Evolutionary conservation across 2,329 filamentous ascomycete species (phyloP), one percentile per base, ranked within the genome.

Genomic region (Thyridium curvatum): DNA sequence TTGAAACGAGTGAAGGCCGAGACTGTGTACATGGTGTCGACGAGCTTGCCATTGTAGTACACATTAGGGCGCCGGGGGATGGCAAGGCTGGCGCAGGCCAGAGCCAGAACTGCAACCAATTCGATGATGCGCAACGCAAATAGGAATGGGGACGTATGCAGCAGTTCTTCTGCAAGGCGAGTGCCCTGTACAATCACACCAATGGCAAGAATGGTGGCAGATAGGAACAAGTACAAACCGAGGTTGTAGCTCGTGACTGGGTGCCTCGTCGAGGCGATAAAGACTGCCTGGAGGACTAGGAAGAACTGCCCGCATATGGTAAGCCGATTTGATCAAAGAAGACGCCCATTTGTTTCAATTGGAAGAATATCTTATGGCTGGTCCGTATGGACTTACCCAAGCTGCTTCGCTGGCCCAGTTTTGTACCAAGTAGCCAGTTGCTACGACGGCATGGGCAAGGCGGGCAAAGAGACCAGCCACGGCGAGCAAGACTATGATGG

Each of bases 11-110:
- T 70, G 35, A 83, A 65, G 1, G 79, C 73, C 3, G 80, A 79
- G 4, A 66, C 68, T 0, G 80, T 82, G 49, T 69, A 71, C 60
- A 83, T 71, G 13, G 66, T 64, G 52, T 90, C 84, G 26, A 91
- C 80, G 4, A 68, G 54, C 34, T 69, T 64, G 18, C 68, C 78
- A 30, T 79, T 56, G 50, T 71, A 65, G 51, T 70, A 86, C 14
- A 89, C 78, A 38, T 80, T 68, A 4, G 85, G 85, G 10, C 85
- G 71, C 32, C 85, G 72, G 4, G 82, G 82, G 12, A 88, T 62
- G 1, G 71, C 67, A 12, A 82, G 45, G 46, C 71, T 72, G 13
- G 66, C 59, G 33, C 74, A 46, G 12, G 62, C 58, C 14, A 77
- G 58, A n/a, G 59, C 51, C n/a, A 77, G 21, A 12, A 64, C 56